Percentiles rank a stretch among this genome's conserved stretches.
These are phyloP conservation scores for Lentinula edodes DNA, from an alignment of 768 basidiomycete genomes.

Conservation along the genomic window DNA sequence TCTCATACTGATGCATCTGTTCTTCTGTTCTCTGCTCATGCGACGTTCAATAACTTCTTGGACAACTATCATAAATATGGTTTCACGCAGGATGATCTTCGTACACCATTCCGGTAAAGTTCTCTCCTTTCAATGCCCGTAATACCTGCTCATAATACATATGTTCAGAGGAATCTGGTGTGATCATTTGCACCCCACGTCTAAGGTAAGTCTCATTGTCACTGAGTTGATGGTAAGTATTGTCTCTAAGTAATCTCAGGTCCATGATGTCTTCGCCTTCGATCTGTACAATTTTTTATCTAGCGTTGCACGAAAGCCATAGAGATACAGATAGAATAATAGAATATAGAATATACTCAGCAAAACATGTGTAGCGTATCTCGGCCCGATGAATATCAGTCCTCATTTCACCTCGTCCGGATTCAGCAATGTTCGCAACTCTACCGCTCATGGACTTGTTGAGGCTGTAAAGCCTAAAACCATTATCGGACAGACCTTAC, in stretches of 20 bases:
- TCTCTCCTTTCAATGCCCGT: too few relatives aligned
- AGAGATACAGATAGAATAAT: not conserved
- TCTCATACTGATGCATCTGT: conserved; percentile 39
- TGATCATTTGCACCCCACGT: conserved; percentile 50
- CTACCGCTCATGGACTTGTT: not conserved
- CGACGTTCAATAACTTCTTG: conserved; percentile 39
- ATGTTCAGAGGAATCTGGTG: conserved; percentile 40
- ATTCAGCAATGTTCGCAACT: not conserved
- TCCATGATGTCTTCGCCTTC: conserved; percentile 44
- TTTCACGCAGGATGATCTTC: conserved; percentile 27
- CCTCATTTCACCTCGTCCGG: not conserved
- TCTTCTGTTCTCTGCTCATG: conserved; percentile 44
- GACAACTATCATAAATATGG: conserved; percentile 38
- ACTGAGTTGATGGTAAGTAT: too few relatives aligned
- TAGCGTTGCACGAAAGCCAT: not conserved
- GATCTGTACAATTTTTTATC: conserved; percentile 34
- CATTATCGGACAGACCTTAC: not conserved
- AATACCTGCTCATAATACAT: too few relatives aligned
- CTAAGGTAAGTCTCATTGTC: conserved; percentile 13
- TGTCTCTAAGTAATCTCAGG: conserved; percentile 3
- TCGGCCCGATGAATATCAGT: not conserved
- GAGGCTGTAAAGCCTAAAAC: not conserved
- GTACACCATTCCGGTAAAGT: conserved; percentile 10
- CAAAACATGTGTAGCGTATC: too few relatives aligned
- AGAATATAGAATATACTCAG: too few relatives aligned